A percentile compares a stretch with the other conserved stretches of the same genome.
phyloP scores from a whole-genome alignment of 31 red algal species.

The Bonnemaisonia californica region DNA sequence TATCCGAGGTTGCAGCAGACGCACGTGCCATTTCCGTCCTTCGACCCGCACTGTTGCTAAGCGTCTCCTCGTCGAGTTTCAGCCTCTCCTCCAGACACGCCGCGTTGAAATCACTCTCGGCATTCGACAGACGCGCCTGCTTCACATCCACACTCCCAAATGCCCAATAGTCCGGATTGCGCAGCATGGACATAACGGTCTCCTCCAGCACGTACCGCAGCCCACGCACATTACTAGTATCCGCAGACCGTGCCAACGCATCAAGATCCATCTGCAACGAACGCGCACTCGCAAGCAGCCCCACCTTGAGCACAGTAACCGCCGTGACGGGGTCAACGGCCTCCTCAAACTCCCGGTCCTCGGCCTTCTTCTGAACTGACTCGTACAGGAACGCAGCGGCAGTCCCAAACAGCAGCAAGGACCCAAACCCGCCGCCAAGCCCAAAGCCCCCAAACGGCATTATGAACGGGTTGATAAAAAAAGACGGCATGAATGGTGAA shows the following conservation, averaged over 20 bases:
- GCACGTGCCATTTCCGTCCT: not conserved
- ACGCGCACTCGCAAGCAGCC: slow-evolving; percentile 64
- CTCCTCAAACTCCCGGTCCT: not conserved
- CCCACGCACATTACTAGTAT: slow-evolving; percentile 58
- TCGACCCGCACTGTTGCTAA: slow-evolving; percentile 59
- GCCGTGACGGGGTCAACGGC: slow-evolving; percentile 25
- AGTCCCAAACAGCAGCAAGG: slow-evolving; percentile 30
- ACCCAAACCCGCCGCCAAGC: slow-evolving; percentile 52
- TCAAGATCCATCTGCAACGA: slow-evolving; percentile 70
- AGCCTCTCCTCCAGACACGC: slow-evolving; percentile 52
- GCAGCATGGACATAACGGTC: slow-evolving; percentile 57
- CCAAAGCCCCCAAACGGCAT: slow-evolving; percentile 52
- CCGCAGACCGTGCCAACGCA: slow-evolving; percentile 34
- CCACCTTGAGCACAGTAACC: slow-evolving; percentile 71
- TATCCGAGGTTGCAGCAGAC: not conserved
- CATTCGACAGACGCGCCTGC: slow-evolving; percentile 16
- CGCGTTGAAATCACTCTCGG: slow-evolving; percentile 30
- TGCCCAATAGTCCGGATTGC: slow-evolving; percentile 82
- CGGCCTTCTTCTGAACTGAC: not conserved
- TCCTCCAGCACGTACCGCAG: slow-evolving; percentile 66
- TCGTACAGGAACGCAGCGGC: slow-evolving; percentile 7
- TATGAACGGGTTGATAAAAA: slow-evolving; percentile 36
- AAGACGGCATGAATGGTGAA: not conserved
- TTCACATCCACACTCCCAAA: slow-evolving; percentile 30
- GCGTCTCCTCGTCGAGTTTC: slow-evolving; percentile 75